Conservation (phyloP, 169 alveolate genomes). For the Babesia sp. region DNA sequence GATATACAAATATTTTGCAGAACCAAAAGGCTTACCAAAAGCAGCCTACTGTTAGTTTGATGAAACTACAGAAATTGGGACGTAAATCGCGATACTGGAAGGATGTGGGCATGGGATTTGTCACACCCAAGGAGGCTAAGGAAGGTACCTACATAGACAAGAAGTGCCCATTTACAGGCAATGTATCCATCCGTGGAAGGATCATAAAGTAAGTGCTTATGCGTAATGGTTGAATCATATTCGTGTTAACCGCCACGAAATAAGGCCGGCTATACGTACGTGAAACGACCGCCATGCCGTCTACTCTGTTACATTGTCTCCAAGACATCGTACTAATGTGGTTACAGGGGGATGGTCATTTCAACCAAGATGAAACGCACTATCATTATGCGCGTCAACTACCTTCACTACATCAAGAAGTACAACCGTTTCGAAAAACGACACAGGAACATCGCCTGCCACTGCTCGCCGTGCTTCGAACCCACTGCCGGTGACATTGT, state of each 20-base stretch:
- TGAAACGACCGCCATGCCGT: too few relatives aligned
- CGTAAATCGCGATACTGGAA: constrained; percentile 90
- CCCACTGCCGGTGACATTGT: constrained; percentile 98
- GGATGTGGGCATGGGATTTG: constrained; percentile 97
- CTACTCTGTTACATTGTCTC: neutral
- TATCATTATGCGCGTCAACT: constrained; percentile 96
- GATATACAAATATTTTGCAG: constrained; percentile 13
- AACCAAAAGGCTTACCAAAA: constrained; percentile 66
- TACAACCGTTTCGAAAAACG: constrained; percentile 98
- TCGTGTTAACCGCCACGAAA: too few relatives aligned
- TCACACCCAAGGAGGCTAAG: constrained; percentile 98
- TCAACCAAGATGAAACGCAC: constrained; percentile 98
- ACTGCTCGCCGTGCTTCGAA: constrained; percentile 97
- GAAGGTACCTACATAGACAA: constrained; percentile 97
- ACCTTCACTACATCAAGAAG: constrained; percentile 96
- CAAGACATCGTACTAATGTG: too few relatives aligned
- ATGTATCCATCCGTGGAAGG: constrained; percentile 97
- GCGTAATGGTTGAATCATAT: too few relatives aligned
- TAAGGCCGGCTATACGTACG: too few relatives aligned
- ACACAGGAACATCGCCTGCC: constrained; percentile 97
- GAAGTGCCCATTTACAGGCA: constrained; percentile 99
- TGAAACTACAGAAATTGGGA: constrained; percentile 59
- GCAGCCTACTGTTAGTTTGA: constrained; percentile 62
- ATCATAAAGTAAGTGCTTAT: constrained; percentile 85
- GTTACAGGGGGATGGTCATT: constrained; percentile 95